Percentiles rank a stretch among this genome's conserved stretches.
phyloP scores from a whole-genome alignment of 495 filamentous ascomycete genomes.

The Thozetella sp. region DNA sequence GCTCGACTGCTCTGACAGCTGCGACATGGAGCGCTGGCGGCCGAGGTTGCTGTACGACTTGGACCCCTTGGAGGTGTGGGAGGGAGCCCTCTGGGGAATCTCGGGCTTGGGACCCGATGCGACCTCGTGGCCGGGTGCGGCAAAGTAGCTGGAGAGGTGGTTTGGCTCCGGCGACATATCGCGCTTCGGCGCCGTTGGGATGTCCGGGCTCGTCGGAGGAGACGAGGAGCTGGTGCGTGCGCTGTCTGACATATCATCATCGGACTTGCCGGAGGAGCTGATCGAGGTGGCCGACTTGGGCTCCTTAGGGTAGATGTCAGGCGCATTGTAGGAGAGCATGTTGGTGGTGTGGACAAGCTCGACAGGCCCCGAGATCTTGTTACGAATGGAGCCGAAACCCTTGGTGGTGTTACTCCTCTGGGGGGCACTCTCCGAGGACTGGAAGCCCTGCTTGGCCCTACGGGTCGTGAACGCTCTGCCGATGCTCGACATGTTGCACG shows the following conservation, averaged over 20 bases:
- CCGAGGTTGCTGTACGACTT: conserved; percentile 56
- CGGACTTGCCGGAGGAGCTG: conserved; percentile 55
- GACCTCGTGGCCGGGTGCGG: conserved; percentile 46
- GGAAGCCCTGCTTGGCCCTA: conserved; percentile 44
- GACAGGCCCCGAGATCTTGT: conserved; percentile 85
- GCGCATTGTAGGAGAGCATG: conserved; percentile 91
- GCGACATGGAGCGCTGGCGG: conserved; percentile 63
- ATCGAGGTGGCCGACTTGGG: conserved; percentile 56
- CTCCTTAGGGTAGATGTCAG: conserved; percentile 65
- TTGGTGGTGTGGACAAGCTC: conserved; percentile 93
- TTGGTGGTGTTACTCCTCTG: conserved; percentile 49
- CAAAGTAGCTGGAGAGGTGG: conserved; percentile 83
- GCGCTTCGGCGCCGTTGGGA: conserved; percentile 62
- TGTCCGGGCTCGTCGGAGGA: conserved; percentile 73
- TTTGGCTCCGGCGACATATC: conserved; percentile 66
- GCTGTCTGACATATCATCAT: conserved; percentile 60
- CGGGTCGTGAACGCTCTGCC: conserved; percentile 69
- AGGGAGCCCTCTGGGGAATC: conserved; percentile 75
- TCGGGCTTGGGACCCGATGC: conserved; percentile 46
- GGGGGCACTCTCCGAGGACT: conserved; percentile 26
- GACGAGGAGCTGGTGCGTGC: conserved; percentile 58
- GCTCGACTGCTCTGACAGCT: conserved; percentile 49
- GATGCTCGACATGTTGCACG: conserved; percentile 49
- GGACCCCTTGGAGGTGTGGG: conserved; percentile 68
- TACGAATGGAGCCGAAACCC: conserved; percentile 38